These are phyloP conservation scores for Diaporthe batatas DNA, from an alignment of 2,329 filamentous ascomycete species.

Conservation along the genomic window DNA sequence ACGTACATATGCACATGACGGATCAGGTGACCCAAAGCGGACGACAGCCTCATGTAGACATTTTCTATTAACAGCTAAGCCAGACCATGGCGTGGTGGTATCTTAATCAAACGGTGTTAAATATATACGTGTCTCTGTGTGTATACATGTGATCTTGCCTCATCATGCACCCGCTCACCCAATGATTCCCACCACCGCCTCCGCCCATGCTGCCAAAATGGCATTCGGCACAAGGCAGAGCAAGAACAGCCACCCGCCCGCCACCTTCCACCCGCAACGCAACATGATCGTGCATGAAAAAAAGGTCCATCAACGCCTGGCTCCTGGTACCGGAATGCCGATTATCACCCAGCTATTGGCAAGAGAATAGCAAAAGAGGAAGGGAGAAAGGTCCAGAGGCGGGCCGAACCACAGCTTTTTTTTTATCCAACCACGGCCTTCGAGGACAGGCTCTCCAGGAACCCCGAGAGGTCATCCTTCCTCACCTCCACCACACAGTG, in stretches of 20 bases:
- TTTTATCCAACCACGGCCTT: slow-evolving; percentile 82
- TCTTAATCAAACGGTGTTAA: slow-evolving; percentile 19
- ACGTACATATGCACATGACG: neutral
- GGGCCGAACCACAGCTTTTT: neutral
- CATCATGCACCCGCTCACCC: slow-evolving; percentile 15
- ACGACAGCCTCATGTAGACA: neutral
- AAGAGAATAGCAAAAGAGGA: slow-evolving; percentile 14
- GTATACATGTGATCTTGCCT: slow-evolving; percentile 2
- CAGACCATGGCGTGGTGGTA: slow-evolving; percentile 10
- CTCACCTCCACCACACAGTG: slow-evolving; percentile 98
- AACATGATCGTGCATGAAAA: slow-evolving; percentile 7
- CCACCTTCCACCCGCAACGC: neutral
- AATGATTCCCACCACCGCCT: neutral
- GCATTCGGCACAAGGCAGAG: neutral
- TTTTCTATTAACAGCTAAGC: slow-evolving; percentile 31
- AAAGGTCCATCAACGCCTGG: slow-evolving; percentile 38
- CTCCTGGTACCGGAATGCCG: slow-evolving; percentile 33
- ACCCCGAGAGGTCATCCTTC: slow-evolving; percentile 92
- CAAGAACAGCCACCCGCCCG: neutral
- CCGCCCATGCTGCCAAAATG: neutral
- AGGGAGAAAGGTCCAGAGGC: neutral
- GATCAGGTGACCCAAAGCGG: neutral
- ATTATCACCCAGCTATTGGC: slow-evolving; percentile 21
- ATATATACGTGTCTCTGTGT: neutral
- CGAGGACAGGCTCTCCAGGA: slow-evolving; percentile 91